A percentile compares a stretch with the other conserved stretches of the same genome.
These are phyloP conservation scores for Cordyceps cicadae DNA, from an alignment of 2,329 filamentous ascomycete genomes.

Conservation along the genomic window DNA sequence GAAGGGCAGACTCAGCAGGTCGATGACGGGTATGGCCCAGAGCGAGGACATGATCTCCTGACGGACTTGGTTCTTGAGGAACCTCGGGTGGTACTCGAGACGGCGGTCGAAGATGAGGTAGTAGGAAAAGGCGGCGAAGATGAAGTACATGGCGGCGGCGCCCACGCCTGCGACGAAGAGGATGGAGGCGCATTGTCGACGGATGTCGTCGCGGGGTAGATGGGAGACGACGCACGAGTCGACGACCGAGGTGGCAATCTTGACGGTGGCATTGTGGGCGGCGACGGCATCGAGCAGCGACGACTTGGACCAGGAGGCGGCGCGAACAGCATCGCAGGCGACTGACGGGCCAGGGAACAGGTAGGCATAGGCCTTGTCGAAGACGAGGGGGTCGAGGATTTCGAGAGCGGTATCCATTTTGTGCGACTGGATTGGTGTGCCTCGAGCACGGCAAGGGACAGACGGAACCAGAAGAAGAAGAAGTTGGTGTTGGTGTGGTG, in stretches of 20 bases:
- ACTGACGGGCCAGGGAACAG: conserved; percentile 22
- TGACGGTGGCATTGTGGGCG: conserved; percentile 9
- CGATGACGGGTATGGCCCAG: conserved; percentile 35
- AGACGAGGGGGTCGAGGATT: conserved; percentile 31
- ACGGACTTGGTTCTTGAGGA: conserved; percentile 38
- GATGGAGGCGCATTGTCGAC: conserved; percentile 31
- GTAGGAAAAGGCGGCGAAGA: conserved; percentile 64
- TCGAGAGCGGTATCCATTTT: conserved; percentile 33
- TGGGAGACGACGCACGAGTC: conserved; percentile 40
- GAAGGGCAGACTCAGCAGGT: conserved; percentile 35
- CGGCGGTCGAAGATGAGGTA: conserved; percentile 51
- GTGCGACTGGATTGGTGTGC: not conserved
- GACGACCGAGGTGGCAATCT: conserved; percentile 21
- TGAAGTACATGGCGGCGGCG: conserved; percentile 46
- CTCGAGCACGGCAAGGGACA: conserved; percentile 1
- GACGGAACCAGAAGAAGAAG: not conserved
- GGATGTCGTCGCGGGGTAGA: conserved; percentile 32
- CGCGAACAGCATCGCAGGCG: conserved; percentile 11
- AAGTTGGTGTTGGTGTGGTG: not conserved
- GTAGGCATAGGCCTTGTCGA: conserved; percentile 33
- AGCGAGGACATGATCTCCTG: conserved; percentile 36
- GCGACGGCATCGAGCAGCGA: conserved; percentile 1
- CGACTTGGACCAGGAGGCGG: conserved; percentile 10
- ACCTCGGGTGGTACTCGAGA: conserved; percentile 38
- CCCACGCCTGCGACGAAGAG: conserved; percentile 31